Conservation (phyloP, 495 filamentous ascomycete genomes). For the Penicillium steckii region DNA sequence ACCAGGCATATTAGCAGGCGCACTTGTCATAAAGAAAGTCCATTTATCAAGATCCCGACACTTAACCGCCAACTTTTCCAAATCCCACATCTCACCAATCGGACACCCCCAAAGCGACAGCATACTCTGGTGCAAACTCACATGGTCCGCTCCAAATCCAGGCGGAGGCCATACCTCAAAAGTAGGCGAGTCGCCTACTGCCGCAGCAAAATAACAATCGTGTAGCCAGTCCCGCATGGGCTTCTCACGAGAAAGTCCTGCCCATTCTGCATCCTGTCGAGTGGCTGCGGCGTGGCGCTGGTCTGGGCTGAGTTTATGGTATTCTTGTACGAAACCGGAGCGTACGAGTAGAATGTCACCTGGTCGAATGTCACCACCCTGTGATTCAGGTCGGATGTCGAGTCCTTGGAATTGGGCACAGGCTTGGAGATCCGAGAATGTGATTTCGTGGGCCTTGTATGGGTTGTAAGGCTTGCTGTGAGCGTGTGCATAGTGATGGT, state of each 20-base stretch:
- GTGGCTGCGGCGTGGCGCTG: constrained; percentile 38
- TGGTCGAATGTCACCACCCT: constrained; percentile 60
- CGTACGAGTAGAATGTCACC: constrained; percentile 70
- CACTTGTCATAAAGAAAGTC: constrained; percentile 67
- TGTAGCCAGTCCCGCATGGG: constrained; percentile 61
- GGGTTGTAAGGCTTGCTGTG: constrained; percentile 52
- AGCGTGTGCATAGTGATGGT: constrained; percentile 36
- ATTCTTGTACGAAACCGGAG: constrained; percentile 61
- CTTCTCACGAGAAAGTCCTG: constrained; percentile 57
- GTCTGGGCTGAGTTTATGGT: constrained; percentile 40
- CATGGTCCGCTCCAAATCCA: constrained; percentile 33
- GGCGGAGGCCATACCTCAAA: constrained; percentile 61
- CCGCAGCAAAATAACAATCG: constrained; percentile 64
- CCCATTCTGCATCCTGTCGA: constrained; percentile 50
- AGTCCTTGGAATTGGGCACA: constrained; percentile 53
- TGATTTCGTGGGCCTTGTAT: constrained; percentile 60
- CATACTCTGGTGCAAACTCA: constrained; percentile 57
- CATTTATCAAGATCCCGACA: constrained; percentile 56
- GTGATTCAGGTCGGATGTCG: constrained; percentile 38
- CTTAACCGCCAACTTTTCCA: constrained; percentile 46
- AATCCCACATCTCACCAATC: constrained; percentile 60
- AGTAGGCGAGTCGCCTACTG: constrained; percentile 58
- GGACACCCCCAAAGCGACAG: constrained; percentile 64
- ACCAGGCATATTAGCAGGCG: constrained; percentile 56
- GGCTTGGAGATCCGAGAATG: constrained; percentile 52